These are phyloP conservation scores for Xerocomus nothofagi DNA, from an alignment of 1,284 basidiomycete genomes.

Conservation along the genomic window DNA sequence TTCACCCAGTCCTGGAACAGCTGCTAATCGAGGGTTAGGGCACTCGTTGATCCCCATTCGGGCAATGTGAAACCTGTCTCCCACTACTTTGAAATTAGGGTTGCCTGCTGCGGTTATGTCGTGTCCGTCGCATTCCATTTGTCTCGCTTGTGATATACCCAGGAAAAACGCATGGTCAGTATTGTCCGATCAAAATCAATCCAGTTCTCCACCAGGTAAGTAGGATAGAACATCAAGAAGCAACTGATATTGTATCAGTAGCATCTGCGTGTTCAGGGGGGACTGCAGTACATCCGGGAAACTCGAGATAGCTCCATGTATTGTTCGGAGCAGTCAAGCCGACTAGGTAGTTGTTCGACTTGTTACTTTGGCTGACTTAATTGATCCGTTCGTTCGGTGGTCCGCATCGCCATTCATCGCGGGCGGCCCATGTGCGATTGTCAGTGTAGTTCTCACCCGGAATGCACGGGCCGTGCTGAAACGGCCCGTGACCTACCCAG, in stretches of 20 bases:
- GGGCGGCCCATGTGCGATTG: background rate
- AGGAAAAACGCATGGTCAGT: slow-evolving; percentile 1
- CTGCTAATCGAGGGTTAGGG: background rate
- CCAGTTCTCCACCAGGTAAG: background rate
- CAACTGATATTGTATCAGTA: background rate
- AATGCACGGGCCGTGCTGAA: slow-evolving; percentile 11
- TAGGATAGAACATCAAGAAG: background rate
- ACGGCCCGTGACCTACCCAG: background rate
- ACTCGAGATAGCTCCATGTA: background rate
- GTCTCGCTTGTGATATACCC: slow-evolving; percentile 4
- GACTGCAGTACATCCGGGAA: background rate
- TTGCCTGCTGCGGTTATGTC: slow-evolving; percentile 2
- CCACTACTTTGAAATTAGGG: slow-evolving; percentile 10
- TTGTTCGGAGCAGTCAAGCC: background rate
- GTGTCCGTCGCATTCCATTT: background rate
- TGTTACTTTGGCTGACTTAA: background rate
- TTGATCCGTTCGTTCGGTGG: background rate
- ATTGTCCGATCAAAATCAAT: slow-evolving; percentile 7
- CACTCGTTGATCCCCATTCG: slow-evolving; percentile 6
- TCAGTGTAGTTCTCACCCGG: slow-evolving; percentile 6
- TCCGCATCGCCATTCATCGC: background rate
- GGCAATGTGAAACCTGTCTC: background rate
- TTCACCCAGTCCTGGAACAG: background rate
- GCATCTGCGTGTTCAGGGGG: background rate
- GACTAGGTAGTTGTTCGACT: background rate